Base-by-base conservation (phyloP, 352 stramenopile species). In the Phytophthora uliginosa region DNA sequence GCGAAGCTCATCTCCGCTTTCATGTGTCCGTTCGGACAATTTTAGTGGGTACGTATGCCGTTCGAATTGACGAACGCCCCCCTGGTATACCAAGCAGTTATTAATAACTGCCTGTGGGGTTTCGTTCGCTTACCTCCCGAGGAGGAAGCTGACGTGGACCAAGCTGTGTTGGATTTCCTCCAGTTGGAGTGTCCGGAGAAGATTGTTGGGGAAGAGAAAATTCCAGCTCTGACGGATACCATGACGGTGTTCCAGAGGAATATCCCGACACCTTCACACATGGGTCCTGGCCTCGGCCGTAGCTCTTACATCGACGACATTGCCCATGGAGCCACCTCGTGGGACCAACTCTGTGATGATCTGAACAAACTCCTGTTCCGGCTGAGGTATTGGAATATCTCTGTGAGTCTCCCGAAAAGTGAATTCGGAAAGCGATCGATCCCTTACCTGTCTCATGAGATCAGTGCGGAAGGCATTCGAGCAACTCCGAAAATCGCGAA, bases 21-120 rank as follows among this genome's bases (percentile, higher is more conserved):
- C 38, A 59, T 79, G 13, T 79, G 63, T 17, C 73, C 73, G 1
- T 54, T 76, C 4, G 68, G 73, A 13, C 63, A 77, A 15, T 79
- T 74, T 9, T 38, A 79, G 24, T 77, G 63, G 67, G 5, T 60
- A 0, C 26, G 68, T 60, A 4, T 2, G 24, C 24, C 24, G 24
- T 75, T 75, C 4, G 73, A 69, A 5, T 38, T 77, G 0, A 77
- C 74, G 18, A 79, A 79, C 0, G 68, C 67, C 0, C 63, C 58
- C 0, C 8, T 71, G 4, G 48, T 76, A 0, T 79, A 76, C 36
- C 63, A 79, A n/a, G 2, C 31, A 6, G 17, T 61, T 0, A 26
- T 77, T 0, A 66, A 77, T 18, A 77, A 77, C 26, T 62, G 50
- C 7, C 18, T 73, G 38, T 73, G 57, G 58, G 65, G 58, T 42